A percentile compares a stretch with the other conserved stretches of the same genome.
These are phyloP conservation scores for Amphirosellinia nigrospora DNA, from an alignment of 495 filamentous ascomycete genomes.

Conservation along the genomic window DNA sequence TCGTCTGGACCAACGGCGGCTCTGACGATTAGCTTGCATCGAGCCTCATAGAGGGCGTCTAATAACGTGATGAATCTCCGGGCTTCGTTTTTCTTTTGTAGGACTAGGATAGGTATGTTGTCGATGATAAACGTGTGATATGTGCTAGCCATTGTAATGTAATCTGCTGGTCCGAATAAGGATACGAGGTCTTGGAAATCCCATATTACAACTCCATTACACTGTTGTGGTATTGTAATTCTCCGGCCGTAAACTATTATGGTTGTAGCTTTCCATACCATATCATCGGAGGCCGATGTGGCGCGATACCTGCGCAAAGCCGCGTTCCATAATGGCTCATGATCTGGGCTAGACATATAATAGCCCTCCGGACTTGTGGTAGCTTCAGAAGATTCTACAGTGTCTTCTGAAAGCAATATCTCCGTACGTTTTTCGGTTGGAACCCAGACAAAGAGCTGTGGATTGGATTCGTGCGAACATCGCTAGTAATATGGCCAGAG, in stretches of 20 bases:
- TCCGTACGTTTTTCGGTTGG: not conserved
- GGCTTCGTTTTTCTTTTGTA: constrained; percentile 72
- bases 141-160: constrained; percentile 70
- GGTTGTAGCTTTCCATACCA: constrained; percentile 53
- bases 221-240: constrained; percentile 57
- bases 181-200: constrained; percentile 65
- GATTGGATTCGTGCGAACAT: not conserved
- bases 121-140: constrained; percentile 73
- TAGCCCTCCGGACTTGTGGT: constrained; percentile 16
- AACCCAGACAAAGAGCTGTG: not conserved
- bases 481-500: constrained; percentile 27
- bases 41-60: constrained; percentile 73
- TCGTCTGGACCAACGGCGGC: constrained; percentile 66
- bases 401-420: not conserved
- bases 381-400: constrained; percentile 21
- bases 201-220: constrained; percentile 58
- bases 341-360: constrained; percentile 19
- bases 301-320: constrained; percentile 15
- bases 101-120: constrained; percentile 61
- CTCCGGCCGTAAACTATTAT: constrained; percentile 66
- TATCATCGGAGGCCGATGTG: constrained; percentile 22
- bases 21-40: constrained; percentile 66
- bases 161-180: constrained; percentile 71
- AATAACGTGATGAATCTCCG: constrained; percentile 73
- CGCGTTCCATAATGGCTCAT: constrained; percentile 28